Percentiles rank a stretch among this genome's conserved stretches.
Evolutionary conservation across 306 rosid species (phyloP).

Genomic region (Cucumis cinereus): DNA sequence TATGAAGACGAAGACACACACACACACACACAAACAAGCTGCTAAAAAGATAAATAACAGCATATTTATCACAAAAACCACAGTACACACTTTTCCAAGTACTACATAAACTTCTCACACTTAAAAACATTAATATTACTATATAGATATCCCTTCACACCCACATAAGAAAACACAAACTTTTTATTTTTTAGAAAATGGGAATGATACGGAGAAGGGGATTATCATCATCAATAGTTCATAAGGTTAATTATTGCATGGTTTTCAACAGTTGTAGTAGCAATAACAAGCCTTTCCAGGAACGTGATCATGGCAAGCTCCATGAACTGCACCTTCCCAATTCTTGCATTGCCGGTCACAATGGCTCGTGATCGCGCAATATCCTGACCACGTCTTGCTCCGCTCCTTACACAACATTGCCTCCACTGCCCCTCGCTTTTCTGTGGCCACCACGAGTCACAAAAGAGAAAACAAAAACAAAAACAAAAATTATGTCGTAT

Average conservation of each 20-base stretch:
- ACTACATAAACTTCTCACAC: neutral
- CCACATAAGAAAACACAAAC: no score
- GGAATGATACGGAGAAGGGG: no score
- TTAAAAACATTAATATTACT: neutral
- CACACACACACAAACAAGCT: no score
- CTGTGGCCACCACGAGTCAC: neutral
- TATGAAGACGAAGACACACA: no score
- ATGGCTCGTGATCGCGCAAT: slow-evolving; percentile 6
- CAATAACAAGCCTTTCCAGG: slow-evolving; percentile 31
- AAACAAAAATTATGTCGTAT: neutral
- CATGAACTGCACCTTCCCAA: slow-evolving; percentile 16
- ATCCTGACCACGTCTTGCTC: slow-evolving; percentile 23
- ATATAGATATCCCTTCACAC: neutral
- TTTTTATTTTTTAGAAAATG: no score
- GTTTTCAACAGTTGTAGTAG: slow-evolving; percentile 16
- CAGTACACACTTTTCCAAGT: neutral
- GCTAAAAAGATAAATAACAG: no score
- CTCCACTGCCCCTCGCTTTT: slow-evolving; percentile 4
- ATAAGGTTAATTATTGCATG: neutral
- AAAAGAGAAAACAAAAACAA: no score
- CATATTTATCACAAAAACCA: no score
- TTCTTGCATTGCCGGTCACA: slow-evolving; percentile 21
- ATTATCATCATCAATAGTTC: no score
- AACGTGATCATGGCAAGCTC: slow-evolving; percentile 22
- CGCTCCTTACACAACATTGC: slow-evolving; percentile 15